Percentiles rank a stretch among this genome's conserved stretches.
Evolutionary conservation across 495 filamentous ascomycete species (phyloP).

Genomic region (Aspergillus hancockii): DNA sequence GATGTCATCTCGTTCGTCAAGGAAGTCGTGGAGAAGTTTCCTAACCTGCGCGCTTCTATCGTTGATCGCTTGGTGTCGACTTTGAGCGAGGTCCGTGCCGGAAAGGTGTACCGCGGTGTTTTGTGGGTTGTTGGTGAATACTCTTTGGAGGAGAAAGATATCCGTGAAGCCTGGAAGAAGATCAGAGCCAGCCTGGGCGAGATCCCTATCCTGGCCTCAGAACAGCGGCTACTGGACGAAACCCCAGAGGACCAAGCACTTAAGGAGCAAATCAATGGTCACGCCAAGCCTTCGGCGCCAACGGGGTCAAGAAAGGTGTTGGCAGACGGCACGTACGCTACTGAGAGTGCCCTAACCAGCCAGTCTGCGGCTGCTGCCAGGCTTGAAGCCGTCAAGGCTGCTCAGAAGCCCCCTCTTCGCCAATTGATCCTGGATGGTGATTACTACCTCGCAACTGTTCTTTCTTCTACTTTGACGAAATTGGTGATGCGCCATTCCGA

Average conservation of each 20-base stretch:
- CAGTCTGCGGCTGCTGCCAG: conserved; percentile 86
- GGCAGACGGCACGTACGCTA: conserved; percentile 96
- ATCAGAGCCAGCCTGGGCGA: conserved; percentile 94
- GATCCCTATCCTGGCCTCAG: conserved; percentile 94
- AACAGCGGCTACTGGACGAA: conserved; percentile 86
- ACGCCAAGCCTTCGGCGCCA: conserved; percentile 71
- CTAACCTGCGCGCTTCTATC: conserved; percentile 81
- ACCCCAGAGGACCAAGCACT: conserved; percentile 67
- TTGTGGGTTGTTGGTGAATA: conserved; percentile 99
- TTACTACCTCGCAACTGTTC: conserved; percentile 93
- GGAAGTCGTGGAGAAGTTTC: conserved; percentile 98
- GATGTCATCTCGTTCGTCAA: conserved; percentile 99
- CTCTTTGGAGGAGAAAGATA: conserved; percentile 88
- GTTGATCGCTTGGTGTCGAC: conserved; percentile 87
- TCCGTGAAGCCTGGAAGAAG: conserved; percentile 94
- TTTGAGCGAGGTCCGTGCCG: conserved; percentile 88
- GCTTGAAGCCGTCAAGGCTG: conserved; percentile 93
- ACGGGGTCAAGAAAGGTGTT: conserved; percentile 88
- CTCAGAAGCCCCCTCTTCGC: conserved; percentile 92
- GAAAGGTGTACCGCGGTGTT: conserved; percentile 95
- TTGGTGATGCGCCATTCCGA: conserved; percentile 98
- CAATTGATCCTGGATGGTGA: conserved; percentile 97
- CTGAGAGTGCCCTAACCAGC: conserved; percentile 93
- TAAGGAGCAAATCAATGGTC: conserved; percentile 79
- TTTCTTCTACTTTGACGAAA: conserved; percentile 93